These are phyloP conservation scores for Ascocoryne sarcoides DNA, from an alignment of 2,329 filamentous ascomycete species.

Conservation along the genomic window DNA sequence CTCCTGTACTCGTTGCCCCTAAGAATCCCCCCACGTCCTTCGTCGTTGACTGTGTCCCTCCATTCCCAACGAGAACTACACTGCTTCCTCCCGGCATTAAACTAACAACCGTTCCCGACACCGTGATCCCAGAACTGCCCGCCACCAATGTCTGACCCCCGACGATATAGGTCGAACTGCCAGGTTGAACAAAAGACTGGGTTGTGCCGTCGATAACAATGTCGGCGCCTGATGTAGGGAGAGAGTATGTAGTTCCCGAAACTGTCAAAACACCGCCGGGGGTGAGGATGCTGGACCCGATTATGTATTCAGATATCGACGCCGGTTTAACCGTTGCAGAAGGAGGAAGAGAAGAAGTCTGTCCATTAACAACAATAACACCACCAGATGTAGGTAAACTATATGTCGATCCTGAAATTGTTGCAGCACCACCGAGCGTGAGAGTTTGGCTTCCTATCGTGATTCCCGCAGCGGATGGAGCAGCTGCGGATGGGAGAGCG, in stretches of 20 bases:
- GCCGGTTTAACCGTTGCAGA: not conserved
- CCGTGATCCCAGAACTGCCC: not conserved
- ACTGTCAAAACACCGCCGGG: not conserved
- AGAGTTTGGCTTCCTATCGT: not conserved
- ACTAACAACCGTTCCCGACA: conserved; percentile 4
- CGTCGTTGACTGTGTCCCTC: not conserved
- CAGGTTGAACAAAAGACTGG: conserved; percentile 3
- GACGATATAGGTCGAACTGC: not conserved
- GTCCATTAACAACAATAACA: not conserved
- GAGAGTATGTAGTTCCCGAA: conserved; percentile 1
- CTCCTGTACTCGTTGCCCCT: not conserved
- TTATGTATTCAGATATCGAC: not conserved
- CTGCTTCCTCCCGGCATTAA: conserved; percentile 1
- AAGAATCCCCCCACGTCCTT: not conserved
- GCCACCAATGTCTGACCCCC: conserved; percentile 1
- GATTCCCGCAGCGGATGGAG: not conserved
- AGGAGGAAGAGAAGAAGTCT: not conserved
- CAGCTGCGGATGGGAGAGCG: not conserved
- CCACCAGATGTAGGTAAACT: not conserved
- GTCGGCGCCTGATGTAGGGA: conserved; percentile 12
- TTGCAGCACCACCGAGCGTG: not conserved
- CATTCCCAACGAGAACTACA: conserved; percentile 1
- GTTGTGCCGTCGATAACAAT: conserved; percentile 17
- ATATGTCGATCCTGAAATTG: not conserved
- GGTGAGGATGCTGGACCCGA: conserved; percentile 1